Conservation (phyloP, 176 grass and related monocot genomes). For the Tuctoria greenei region DNA sequence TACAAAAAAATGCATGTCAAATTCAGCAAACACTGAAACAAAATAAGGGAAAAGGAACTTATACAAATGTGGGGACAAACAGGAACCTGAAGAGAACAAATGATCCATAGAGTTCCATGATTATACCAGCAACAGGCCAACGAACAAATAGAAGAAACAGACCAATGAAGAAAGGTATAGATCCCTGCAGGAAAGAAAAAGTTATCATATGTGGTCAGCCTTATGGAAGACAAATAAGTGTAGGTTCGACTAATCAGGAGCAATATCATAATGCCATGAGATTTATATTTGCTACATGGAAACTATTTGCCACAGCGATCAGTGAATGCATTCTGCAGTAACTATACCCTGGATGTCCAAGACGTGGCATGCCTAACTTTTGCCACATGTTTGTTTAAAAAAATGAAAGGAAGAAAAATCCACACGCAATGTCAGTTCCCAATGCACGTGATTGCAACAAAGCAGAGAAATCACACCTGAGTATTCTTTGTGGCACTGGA, state of each 20-base stretch:
- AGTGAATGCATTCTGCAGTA: slow-evolving; percentile 20
- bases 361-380: background rate
- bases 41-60: slow-evolving; percentile 21
- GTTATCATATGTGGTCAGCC: slow-evolving; percentile 20
- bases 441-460: background rate
- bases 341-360: background rate
- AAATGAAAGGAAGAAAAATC: background rate
- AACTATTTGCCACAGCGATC: background rate
- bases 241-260: slow-evolving; percentile 7
- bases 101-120: slow-evolving; percentile 72
- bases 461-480: background rate
- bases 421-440: background rate
- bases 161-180: slow-evolving; percentile 85
- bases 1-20: slow-evolving; percentile 17
- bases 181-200: slow-evolving; percentile 51
- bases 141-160: slow-evolving; percentile 92
- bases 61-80: slow-evolving; percentile 13
- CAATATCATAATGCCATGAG: background rate
- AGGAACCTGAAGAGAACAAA: slow-evolving; percentile 62
- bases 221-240: background rate
- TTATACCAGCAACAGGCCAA: slow-evolving; percentile 86
- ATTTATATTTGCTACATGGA: background rate
- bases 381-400: background rate
- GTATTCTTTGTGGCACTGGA: background rate
- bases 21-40: slow-evolving; percentile 2